Evolutionary conservation across 2,329 filamentous ascomycete species (phyloP).

Genomic region (Sarocladium brachiariae): DNA sequence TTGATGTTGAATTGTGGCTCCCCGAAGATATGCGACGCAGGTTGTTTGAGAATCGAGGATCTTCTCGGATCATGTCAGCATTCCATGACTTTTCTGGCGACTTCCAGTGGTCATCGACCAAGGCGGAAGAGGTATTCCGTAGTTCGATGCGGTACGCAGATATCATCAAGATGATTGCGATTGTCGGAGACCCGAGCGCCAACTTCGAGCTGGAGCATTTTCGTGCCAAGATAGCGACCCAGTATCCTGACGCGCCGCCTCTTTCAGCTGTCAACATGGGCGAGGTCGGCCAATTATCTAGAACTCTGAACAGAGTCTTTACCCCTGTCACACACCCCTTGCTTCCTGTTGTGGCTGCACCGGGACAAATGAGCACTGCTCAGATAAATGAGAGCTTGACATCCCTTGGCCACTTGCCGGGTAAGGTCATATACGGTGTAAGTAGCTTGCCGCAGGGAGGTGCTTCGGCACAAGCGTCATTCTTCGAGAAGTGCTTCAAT

Average conservation of each 20-base stretch:
- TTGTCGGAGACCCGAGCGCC: constrained; percentile 73
- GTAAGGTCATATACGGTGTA: constrained; percentile 74
- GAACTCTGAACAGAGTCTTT: constrained; percentile 78
- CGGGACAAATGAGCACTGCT: constrained; percentile 77
- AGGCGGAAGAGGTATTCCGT: constrained; percentile 65
- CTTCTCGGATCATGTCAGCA: constrained; percentile 82
- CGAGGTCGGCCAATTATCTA: constrained; percentile 75
- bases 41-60: constrained; percentile 64
- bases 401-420: constrained; percentile 72
- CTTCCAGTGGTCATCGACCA: constrained; percentile 73
- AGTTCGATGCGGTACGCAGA: constrained; percentile 70
- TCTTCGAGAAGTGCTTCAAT: constrained; percentile 80
- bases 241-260: constrained; percentile 62
- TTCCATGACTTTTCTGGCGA: constrained; percentile 83
- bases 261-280: constrained; percentile 86
- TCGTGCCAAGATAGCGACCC: constrained; percentile 64
- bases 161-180: constrained; percentile 86
- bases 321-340: constrained; percentile 83
- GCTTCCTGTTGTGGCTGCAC: constrained; percentile 75
- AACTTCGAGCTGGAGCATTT: constrained; percentile 91
- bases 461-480: constrained; percentile 47
- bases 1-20: constrained; percentile 83
- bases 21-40: constrained; percentile 66
- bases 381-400: constrained; percentile 77
- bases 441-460: constrained; percentile 37